Evolutionary conservation across 148 eudicot species (phyloP).

Genomic region (Vaccinium myrtillus): DNA sequence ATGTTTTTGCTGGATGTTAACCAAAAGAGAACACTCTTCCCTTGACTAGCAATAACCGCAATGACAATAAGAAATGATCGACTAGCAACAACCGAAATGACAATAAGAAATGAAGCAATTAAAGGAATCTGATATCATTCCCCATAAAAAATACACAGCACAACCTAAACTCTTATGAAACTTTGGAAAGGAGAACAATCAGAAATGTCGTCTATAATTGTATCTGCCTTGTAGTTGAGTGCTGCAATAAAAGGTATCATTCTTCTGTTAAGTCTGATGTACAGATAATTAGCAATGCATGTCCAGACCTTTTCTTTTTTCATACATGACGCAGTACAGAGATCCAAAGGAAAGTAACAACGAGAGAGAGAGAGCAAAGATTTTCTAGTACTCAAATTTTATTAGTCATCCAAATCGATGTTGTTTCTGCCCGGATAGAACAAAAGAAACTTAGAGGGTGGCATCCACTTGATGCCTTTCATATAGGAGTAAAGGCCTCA

Average conservation of each 20-base stretch:
- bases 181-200: not conserved
- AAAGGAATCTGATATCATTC: not conserved
- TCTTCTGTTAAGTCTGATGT: not conserved
- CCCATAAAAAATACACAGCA: not conserved
- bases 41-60: not conserved
- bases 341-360: not conserved
- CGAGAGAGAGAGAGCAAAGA: not conserved
- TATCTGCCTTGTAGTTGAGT: not conserved
- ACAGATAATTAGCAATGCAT: not conserved
- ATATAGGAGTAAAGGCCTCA: not conserved
- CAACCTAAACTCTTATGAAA: not conserved
- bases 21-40: not conserved
- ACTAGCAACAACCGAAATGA: not conserved
- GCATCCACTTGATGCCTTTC: not conserved
- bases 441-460: not conserved
- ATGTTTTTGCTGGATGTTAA: not conserved
- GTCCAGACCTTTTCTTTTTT: not conserved
- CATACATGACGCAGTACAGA: not conserved
- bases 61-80: not conserved
- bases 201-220: too few species aligned
- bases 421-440: not conserved
- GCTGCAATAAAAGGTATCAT: not conserved
- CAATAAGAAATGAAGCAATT: not conserved
- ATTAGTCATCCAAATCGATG: not conserved
- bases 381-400: not conserved